phyloP scores from a whole-genome alignment of 768 basidiomycete species.

The Neoboletus brunneissimus region DNA sequence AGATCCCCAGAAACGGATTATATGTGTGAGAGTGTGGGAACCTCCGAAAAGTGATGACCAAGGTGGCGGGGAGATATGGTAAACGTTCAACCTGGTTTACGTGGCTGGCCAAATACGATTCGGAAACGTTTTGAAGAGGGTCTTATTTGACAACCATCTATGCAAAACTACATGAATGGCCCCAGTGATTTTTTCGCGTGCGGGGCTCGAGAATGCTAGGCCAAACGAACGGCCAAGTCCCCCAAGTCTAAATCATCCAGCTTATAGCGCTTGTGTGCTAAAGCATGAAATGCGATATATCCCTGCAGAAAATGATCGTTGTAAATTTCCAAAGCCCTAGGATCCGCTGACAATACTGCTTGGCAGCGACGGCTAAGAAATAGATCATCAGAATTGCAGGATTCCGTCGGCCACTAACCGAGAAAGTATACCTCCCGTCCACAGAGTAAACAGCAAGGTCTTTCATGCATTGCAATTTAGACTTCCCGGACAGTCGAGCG shows the following conservation, averaged over 20 bases:
- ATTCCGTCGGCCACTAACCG: neutral
- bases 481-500: slow-evolving; percentile 1
- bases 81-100: too few relatives aligned
- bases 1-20: too few relatives aligned
- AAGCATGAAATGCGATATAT: slow-evolving; percentile 3
- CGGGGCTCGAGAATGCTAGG: neutral
- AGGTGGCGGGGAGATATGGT: too few relatives aligned
- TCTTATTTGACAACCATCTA: neutral
- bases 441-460: slow-evolving; percentile 1
- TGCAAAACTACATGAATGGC: neutral
- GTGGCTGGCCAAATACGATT: too few relatives aligned
- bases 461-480: slow-evolving; percentile 7
- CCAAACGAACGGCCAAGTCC: neutral
- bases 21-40: too few relatives aligned
- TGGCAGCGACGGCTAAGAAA: slow-evolving; percentile 1
- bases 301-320: slow-evolving; percentile 4
- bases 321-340: neutral
- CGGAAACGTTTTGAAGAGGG: too few relatives aligned
- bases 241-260: slow-evolving; percentile 1
- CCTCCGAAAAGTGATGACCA: too few relatives aligned
- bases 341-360: neutral
- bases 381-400: neutral
- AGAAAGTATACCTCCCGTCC: neutral
- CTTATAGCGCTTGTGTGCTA: slow-evolving; percentile 5
- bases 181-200: neutral